A percentile compares a stretch with the other conserved stretches of the same genome.
phyloP scores from a whole-genome alignment of 768 basidiomycete species.

The Xerocomus spinulosus region DNA sequence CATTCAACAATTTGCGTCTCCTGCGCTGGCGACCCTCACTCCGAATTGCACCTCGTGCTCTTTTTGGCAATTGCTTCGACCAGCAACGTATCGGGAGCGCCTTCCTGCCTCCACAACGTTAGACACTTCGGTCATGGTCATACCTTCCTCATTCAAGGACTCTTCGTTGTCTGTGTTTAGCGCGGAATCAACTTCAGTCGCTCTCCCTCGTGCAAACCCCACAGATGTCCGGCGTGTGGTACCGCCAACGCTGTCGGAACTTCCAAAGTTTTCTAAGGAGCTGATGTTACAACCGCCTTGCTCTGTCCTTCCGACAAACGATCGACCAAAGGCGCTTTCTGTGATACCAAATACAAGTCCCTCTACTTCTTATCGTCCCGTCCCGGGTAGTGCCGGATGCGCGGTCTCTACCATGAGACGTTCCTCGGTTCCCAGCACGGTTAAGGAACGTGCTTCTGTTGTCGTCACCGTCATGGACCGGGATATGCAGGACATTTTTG shows the following conservation, averaged over 20 bases:
- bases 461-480: constrained; percentile 41
- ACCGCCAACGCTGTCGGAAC: constrained; percentile 26
- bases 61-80: constrained; percentile 41
- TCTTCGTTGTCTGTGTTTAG: constrained; percentile 49
- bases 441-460: constrained; percentile 46
- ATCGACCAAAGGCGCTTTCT: constrained; percentile 28
- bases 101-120: constrained; percentile 26
- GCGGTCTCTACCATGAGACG: constrained; percentile 27
- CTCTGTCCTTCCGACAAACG: constrained; percentile 21
- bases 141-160: constrained; percentile 44
- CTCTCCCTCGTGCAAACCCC: constrained; percentile 23
- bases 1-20: constrained; percentile 19
- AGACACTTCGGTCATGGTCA: constrained; percentile 27
- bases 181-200: constrained; percentile 38
- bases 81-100: constrained; percentile 38
- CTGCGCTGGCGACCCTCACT: constrained; percentile 12
- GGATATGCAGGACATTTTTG: constrained; percentile 54
- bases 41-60: constrained; percentile 27
- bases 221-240: constrained; percentile 17
- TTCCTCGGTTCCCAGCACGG: constrained; percentile 44
- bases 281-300: constrained; percentile 34
- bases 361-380: constrained; percentile 6
- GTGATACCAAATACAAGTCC: constrained; percentile 20
- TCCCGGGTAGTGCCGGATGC: constrained; percentile 13
- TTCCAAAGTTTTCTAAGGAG: constrained; percentile 30